Base-by-base conservation (phyloP, 2,329 filamentous ascomycete genomes). In the Alternaria dauci region DNA sequence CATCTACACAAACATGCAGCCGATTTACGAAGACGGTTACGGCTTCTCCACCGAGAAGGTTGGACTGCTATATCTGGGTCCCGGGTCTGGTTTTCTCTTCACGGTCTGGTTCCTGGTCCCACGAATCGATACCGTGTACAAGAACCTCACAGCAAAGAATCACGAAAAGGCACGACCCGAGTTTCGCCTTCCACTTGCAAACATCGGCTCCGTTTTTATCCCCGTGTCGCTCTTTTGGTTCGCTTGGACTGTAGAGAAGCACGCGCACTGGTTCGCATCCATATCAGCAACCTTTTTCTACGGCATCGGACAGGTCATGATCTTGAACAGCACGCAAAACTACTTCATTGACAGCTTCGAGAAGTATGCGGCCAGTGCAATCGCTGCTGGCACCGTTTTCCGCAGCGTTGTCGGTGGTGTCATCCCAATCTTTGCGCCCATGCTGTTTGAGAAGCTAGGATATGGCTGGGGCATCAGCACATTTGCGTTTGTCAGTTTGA, bases 321-420 rank as follows among this genome's bases (percentile, higher is more conserved):
- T 85, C 30, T 72, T 86, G 55, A 86, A 85, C 56, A 79, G 78
- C 12, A 83, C 83, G 16, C 84, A 86, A 54, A 86, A 86, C 53
- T 85, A 85, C 69, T 85, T 84, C 67, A 85, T 85, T 47, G 83
- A 85, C 66, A 78, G 79, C 23, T 85, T 84, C 57, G 82, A 84
- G 59, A 78, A 79, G 68, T 84, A 83, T 61, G 83, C 83, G 6
- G 83, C 83, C 7, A 80, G 77, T 36, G 83, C 82, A 0, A 84
- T 85, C 52, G 83, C 83, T 5, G 83, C 82, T 4, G 82, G 82
- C 0, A 79, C 82, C 1, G 78, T 84, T 0, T 84, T 84, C 54
- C 70, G 83, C 20, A 79, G 77, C 47, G 39, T 85, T 1, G 69
- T 84, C 16, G 82, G 83, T 5, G 83, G 82, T 5, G 67, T 84